Conservation (phyloP, 164 flowering plant genomes). For the Vitis cinerea region DNA sequence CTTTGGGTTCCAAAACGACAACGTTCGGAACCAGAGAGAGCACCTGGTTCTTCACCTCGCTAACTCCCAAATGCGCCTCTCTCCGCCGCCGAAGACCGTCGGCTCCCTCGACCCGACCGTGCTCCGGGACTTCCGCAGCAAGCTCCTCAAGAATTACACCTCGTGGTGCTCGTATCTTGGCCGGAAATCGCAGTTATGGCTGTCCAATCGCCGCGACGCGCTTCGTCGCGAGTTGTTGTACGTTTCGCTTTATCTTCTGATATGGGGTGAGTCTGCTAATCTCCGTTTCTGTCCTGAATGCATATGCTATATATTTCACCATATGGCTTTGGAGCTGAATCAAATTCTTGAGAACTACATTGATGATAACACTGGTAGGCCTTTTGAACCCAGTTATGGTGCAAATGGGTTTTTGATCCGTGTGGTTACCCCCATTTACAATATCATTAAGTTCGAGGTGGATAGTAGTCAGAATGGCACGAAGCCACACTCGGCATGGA, state of each 20-base stretch:
- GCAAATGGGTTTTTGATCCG: slow-evolving; percentile 53
- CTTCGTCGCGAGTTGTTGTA: slow-evolving; percentile 61
- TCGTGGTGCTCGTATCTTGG: slow-evolving; percentile 82
- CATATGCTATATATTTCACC: slow-evolving; percentile 76
- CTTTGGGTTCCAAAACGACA: slow-evolving; percentile 87
- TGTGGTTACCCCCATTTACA: slow-evolving; percentile 67
- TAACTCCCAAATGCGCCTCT: slow-evolving; percentile 87
- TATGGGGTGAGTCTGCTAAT: slow-evolving; percentile 95
- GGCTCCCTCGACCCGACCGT: slow-evolving; percentile 59
- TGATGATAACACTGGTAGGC: slow-evolving; percentile 63
- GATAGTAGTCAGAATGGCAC: slow-evolving; percentile 72
- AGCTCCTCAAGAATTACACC: slow-evolving; percentile 66
- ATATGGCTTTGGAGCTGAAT: slow-evolving; percentile 79
- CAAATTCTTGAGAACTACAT: slow-evolving; percentile 56
- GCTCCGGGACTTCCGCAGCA: slow-evolving; percentile 56
- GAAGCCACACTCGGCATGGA: slow-evolving; percentile 89
- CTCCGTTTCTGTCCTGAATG: slow-evolving; percentile 82
- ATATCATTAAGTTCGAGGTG: slow-evolving; percentile 54
- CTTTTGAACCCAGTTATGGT: slow-evolving; percentile 46
- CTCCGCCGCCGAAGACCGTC: slow-evolving; percentile 47
- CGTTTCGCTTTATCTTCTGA: slow-evolving; percentile 56
- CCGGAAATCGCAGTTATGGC: slow-evolving; percentile 34
- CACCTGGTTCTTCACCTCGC: slow-evolving; percentile 89
- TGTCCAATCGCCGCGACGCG: slow-evolving; percentile 28
- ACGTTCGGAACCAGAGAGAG: slow-evolving; percentile 86